Evolutionary conservation across 2,329 filamentous ascomycete species (phyloP), one percentile per base, ranked within the genome.

Genomic region (Nemania sp.): DNA sequence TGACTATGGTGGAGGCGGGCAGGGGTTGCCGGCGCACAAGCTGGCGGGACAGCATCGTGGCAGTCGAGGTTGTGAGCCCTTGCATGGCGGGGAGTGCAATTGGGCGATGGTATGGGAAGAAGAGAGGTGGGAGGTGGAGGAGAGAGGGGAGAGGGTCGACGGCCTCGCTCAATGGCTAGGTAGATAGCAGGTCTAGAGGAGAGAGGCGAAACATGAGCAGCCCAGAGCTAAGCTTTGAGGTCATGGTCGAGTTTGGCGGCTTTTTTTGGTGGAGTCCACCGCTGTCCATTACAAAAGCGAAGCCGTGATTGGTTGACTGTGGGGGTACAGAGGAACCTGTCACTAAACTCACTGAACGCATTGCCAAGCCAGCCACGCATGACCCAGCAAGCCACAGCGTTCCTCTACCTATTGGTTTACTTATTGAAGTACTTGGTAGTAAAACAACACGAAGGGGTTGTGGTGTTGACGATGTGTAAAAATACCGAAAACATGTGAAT

Each of bases 21-120:
- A 73, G 73, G 11, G 74, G 76, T n/a, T 74, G 76, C 52, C 75
- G 77, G 27, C 51, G 41, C 63, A 77, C 69, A 29, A 79, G 75
- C 70, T 78, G 76, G 49, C 75, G 75, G 41, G 76, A 76, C 72
- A 78, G 74, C 75, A 77, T 73, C 26, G 70, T 62, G 18, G 74
- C 66, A 52, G 75, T 68, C 43, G 75, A 70, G 47, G 73, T 74
- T 27, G 76, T 72, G 70, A 78, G 74, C 74, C 77, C 77, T 65
- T 78, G 77, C 77, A 79, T 79, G 61, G 45, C 69, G 54, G 45
- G 60, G 43, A 52, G 57, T 62, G 72, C 74, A 74, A 73, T 75
- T 74, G 70, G 72, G 71, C 68, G 54, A 58, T 47, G 26, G 51
- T 6, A 18, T 45, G 52, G n/a, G 20, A 43, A 64, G 57, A 43